These are phyloP conservation scores for Pistacia atlantica DNA, from an alignment of 345 rosid genomes.

Conservation along the genomic window DNA sequence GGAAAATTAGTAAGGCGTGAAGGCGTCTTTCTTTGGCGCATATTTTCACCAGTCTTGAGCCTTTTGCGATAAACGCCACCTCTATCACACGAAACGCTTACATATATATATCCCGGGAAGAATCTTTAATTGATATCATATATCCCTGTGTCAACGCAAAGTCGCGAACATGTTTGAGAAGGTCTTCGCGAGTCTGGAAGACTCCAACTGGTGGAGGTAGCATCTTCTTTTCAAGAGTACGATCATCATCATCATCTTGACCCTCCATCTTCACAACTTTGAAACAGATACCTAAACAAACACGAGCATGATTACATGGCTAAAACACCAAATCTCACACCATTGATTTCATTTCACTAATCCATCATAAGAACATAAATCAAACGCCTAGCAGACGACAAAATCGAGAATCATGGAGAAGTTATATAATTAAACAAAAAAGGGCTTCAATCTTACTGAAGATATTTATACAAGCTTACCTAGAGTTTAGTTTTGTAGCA, in stretches of 20 bases:
- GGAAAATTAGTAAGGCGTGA: constrained; percentile 16
- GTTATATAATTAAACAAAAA: background rate
- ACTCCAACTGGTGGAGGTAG: constrained; percentile 16
- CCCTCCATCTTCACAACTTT: constrained; percentile 14
- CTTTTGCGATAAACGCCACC: constrained; percentile 12
- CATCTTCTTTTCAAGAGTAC: constrained; percentile 8
- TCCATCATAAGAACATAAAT: background rate
- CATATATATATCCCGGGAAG: constrained; percentile 14
- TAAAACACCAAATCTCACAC: constrained; percentile 1
- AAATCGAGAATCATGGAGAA: background rate
- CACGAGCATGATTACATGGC: background rate
- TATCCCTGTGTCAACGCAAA: constrained; percentile 10
- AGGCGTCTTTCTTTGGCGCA: background rate
- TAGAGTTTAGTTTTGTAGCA: too few relatives aligned
- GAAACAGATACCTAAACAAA: background rate
- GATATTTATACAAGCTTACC: background rate
- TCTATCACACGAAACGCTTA: constrained; percentile 10
- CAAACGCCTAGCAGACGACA: background rate
- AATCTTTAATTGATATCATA: constrained; percentile 15
- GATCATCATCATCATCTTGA: background rate
- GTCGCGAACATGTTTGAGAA: constrained; percentile 13
- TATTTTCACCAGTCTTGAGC: constrained; percentile 10
- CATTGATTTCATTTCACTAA: background rate
- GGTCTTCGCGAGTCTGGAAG: constrained; percentile 10
- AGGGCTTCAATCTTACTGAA: background rate